These are phyloP conservation scores for Wallacemonas sp. DNA, from an alignment of 208 protist genomes.

Conservation along the genomic window DNA sequence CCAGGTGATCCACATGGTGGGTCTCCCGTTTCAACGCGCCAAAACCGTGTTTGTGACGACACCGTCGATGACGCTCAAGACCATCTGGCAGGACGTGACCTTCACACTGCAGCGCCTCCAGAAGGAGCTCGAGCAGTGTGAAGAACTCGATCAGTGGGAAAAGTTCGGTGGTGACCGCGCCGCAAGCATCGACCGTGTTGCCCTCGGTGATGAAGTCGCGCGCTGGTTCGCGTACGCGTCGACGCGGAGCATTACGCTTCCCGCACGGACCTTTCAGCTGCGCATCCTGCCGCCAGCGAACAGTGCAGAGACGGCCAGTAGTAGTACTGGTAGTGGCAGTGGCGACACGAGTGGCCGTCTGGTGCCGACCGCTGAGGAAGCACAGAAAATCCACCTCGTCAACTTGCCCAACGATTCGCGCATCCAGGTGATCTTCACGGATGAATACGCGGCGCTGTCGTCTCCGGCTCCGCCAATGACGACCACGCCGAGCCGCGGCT, in stretches of 20 bases:
- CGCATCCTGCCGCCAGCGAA: not conserved
- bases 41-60: slow-evolving; percentile 44
- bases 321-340: too few relatives aligned
- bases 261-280: not conserved
- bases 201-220: not conserved
- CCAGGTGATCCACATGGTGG: slow-evolving; percentile 42
- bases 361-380: slow-evolving; percentile 1
- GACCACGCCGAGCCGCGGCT: not conserved
- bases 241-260: not conserved
- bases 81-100: slow-evolving; percentile 44
- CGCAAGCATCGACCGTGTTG: not conserved
- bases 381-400: not conserved
- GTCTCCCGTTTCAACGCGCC: slow-evolving; percentile 35
- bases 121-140: slow-evolving; percentile 25
- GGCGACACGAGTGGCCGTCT: not conserved
- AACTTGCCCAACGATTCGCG: not conserved
- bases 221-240: slow-evolving; percentile 10
- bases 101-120: slow-evolving; percentile 15
- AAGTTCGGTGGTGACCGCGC: not conserved
- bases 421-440: slow-evolving; percentile 10
- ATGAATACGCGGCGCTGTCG: slow-evolving; percentile 4
- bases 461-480: not conserved
- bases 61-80: slow-evolving; percentile 50
- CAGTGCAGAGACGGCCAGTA: too few relatives aligned
- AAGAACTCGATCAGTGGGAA: slow-evolving; percentile 12